Evolutionary conservation across 192 early-diverging fungal species (phyloP), one percentile per base, ranked within the genome.

Genomic region (Podila verticillata): DNA sequence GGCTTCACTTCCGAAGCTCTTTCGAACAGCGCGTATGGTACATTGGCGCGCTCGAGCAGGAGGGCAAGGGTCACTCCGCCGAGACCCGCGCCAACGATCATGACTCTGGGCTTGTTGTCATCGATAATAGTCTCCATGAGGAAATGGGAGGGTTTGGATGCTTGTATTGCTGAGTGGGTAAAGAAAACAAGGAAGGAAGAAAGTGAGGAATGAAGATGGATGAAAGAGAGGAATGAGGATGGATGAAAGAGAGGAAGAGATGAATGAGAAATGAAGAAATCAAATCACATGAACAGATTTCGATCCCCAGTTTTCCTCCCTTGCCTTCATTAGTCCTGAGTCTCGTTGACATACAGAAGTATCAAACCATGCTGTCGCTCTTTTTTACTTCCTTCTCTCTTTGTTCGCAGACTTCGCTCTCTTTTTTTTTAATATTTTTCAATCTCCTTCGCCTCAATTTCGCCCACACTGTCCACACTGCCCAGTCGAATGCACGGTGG

Each of bases 81-180:
- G 9, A 63, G 32, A 13, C 62, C 44, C 6, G 62, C 39, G 2
- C 62, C 62, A 22, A 48, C 62, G 26, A 63, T 63, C 35, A 63
- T 63, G 24, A 63, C 61, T 24, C 24, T 19, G 4, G 51, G 51
- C 24, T 10, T n/a, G 51, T 7, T 54, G 39, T 44, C 39, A 26
- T 54, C 51, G 51, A 9, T 54, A 26, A 22, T n/a, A 24, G 24
- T 24, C 22, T 12, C 51, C 51, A 54, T 54, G 20, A 2, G 51
- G n/a, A n/a, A n/a, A n/a, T 24, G 9, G 51, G 10, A 54, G 5
- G 51, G 24, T 24, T n/a, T 54, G 51, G 20, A 54, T 54, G 51
- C 17, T 54, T 54, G 20, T 24, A 7, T 24, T 54, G 9, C 51
- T 24, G 8, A 22, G 20, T 54, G 64, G 7, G 30, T 2, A 17